Conservation (phyloP, 2,329 filamentous ascomycete species). For the Talaromyces sp. region DNA sequence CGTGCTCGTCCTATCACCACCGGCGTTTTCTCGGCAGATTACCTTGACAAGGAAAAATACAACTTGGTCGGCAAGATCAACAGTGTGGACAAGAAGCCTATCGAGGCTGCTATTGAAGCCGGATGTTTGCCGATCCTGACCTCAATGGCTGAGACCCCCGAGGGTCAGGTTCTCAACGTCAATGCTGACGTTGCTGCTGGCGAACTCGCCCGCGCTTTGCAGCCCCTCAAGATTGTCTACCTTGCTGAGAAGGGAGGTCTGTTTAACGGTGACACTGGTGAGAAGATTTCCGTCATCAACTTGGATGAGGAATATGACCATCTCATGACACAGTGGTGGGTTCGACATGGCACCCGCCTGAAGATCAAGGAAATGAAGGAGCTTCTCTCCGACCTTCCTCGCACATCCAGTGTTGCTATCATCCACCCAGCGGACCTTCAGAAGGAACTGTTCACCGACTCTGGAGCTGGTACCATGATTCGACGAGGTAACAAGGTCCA, state of each 20-base stretch:
- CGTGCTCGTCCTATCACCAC: conserved; percentile 83
- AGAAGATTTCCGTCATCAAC: conserved; percentile 97
- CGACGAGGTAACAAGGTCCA: conserved; percentile 86
- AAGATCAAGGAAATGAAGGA: conserved; percentile 99
- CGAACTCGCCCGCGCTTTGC: conserved; percentile 80
- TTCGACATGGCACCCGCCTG: conserved; percentile 85
- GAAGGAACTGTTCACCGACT: conserved; percentile 95
- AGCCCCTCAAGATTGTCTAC: conserved; percentile 96
- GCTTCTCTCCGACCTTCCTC: conserved; percentile 79
- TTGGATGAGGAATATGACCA: conserved; percentile 93
- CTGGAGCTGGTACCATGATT: conserved; percentile 88
- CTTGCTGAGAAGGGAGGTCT: conserved; percentile 97
- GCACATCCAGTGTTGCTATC: conserved; percentile 92
- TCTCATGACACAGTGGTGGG: conserved; percentile 92
- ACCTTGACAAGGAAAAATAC: conserved; percentile 94
- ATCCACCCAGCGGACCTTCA: conserved; percentile 95
- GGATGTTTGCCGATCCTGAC: conserved; percentile 91
- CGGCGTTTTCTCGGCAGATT: conserved; percentile 88
- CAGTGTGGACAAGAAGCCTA: conserved; percentile 82
- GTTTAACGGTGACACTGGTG: conserved; percentile 86
- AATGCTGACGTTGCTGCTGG: conserved; percentile 96
- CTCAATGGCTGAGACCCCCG: conserved; percentile 89
- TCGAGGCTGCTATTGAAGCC: conserved; percentile 85
- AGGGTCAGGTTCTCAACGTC: conserved; percentile 92
- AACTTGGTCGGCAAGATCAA: conserved; percentile 94